These are phyloP conservation scores for Colletotrichum limetticola DNA, from an alignment of 2,329 filamentous ascomycete genomes.

Conservation along the genomic window DNA sequence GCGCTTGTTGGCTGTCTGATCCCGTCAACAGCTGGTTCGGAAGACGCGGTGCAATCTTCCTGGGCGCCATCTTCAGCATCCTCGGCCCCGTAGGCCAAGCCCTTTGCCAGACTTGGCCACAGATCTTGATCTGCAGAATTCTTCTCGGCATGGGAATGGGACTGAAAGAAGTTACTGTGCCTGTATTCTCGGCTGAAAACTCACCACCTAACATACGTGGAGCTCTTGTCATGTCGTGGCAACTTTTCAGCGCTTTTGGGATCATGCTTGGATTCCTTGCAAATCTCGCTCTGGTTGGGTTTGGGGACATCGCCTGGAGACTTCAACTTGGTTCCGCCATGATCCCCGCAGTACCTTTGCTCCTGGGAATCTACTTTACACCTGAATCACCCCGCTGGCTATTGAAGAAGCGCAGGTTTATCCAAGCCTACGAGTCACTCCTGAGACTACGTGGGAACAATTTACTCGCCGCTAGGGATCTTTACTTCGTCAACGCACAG, in stretches of 20 bases:
- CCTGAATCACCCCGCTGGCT: conserved; percentile 75
- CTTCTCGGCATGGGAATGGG: conserved; percentile 72
- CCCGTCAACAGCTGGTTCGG: conserved; percentile 68
- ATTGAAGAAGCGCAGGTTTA: conserved; percentile 68
- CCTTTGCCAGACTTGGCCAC: conserved; percentile 66
- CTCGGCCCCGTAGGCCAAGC: conserved; percentile 70
- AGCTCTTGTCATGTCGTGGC: conserved; percentile 75
- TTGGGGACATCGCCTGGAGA: conserved; percentile 64
- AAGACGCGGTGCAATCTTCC: conserved; percentile 72
- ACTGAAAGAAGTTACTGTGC: conserved; percentile 58
- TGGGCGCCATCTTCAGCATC: conserved; percentile 71
- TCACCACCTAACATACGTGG: conserved; percentile 62
- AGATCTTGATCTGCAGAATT: conserved; percentile 60
- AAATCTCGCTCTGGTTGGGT: conserved; percentile 65
- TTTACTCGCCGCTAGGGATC: conserved; percentile 70
- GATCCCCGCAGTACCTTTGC: conserved; percentile 64
- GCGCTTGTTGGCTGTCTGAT: conserved; percentile 67
- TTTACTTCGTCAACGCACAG: conserved; percentile 66
- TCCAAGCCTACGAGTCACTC: conserved; percentile 66
- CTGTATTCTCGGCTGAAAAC: conserved; percentile 65
- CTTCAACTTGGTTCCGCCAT: conserved; percentile 72
- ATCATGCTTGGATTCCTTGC: conserved; percentile 65
- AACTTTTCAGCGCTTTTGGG: conserved; percentile 74
- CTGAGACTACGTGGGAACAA: conserved; percentile 65
- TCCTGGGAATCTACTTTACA: conserved; percentile 67